Percentiles rank a stretch among this genome's conserved stretches.
Evolutionary conservation across 179 eudicot genomes (phyloP).

Genomic region (Gypsophila paniculata): DNA sequence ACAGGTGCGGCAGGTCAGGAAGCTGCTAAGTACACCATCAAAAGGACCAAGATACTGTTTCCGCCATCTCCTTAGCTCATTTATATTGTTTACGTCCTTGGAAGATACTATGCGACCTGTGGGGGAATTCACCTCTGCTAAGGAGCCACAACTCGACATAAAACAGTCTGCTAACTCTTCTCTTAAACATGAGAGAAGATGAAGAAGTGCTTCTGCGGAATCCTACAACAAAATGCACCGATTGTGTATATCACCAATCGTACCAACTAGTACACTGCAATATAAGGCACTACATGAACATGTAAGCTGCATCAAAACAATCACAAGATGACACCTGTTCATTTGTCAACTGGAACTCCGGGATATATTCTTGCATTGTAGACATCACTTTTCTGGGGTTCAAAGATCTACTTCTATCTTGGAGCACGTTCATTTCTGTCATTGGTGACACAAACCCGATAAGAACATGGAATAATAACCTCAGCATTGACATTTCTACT

Average conservation of each 20-base stretch:
- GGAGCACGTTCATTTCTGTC: slow-evolving; percentile 38
- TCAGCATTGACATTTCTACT: background rate
- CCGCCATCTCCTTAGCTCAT: slow-evolving; percentile 64
- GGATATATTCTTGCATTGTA: slow-evolving; percentile 56
- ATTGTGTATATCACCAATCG: slow-evolving; percentile 15
- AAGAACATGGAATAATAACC: slow-evolving; percentile 9
- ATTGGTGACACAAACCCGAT: slow-evolving; percentile 21
- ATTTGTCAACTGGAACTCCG: slow-evolving; percentile 56
- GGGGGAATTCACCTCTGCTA: slow-evolving; percentile 52
- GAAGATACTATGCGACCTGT: slow-evolving; percentile 44
- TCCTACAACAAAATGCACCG: slow-evolving; percentile 47
- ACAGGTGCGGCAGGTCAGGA: slow-evolving; percentile 70
- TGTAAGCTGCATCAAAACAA: background rate
- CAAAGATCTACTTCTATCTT: slow-evolving; percentile 42
- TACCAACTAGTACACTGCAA: background rate
- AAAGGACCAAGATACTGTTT: slow-evolving; percentile 69
- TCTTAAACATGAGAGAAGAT: slow-evolving; percentile 77
- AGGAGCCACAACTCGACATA: slow-evolving; percentile 45
- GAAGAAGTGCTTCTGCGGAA: slow-evolving; percentile 90
- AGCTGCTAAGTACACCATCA: slow-evolving; percentile 79
- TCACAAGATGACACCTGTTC: slow-evolving; percentile 55
- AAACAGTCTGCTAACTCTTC: slow-evolving; percentile 65
- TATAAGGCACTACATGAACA: background rate
- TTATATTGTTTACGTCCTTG: slow-evolving; percentile 29
- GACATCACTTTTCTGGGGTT: slow-evolving; percentile 72